Evolutionary conservation across 2,329 filamentous ascomycete species (phyloP).

Genomic region (Pleomassaria siparia): DNA sequence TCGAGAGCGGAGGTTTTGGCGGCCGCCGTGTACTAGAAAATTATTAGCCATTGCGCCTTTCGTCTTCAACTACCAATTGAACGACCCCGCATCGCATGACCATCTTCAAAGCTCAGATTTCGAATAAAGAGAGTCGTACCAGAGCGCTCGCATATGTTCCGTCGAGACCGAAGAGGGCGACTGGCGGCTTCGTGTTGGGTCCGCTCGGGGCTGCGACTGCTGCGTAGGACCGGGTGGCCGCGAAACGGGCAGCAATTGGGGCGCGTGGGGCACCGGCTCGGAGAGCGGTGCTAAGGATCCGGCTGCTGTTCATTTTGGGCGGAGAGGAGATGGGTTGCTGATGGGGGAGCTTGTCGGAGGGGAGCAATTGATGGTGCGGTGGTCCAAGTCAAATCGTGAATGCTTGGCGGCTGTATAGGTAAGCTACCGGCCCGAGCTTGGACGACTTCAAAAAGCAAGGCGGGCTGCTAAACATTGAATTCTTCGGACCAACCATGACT

Average conservation of each 20-base stretch:
- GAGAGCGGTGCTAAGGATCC: conserved; percentile 58
- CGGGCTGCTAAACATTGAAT: too few species aligned
- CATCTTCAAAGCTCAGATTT: conserved; percentile 23
- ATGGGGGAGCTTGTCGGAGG: conserved; percentile 30
- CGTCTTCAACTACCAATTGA: conserved; percentile 21
- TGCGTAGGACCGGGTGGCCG: conserved; percentile 77
- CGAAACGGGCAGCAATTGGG: conserved; percentile 60
- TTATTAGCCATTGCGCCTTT: conserved; percentile 16
- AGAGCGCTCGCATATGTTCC: conserved; percentile 98
- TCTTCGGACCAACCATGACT: too few species aligned
- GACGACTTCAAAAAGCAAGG: too few species aligned
- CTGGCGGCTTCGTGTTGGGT: conserved; percentile 75
- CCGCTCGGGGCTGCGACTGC: conserved; percentile 57
- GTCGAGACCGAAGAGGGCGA: conserved; percentile 92
- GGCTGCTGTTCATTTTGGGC: conserved; percentile 57
- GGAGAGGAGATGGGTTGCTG: conserved; percentile 40
- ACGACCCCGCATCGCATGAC: conserved; percentile 17
- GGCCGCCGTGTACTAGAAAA: conserved; percentile 85
- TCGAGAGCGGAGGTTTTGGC: conserved; percentile 86
- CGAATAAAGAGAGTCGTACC: conserved; percentile 58
- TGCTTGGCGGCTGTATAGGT: too few species aligned
- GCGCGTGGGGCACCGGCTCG: conserved; percentile 59
- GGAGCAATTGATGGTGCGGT: conserved; percentile 10
- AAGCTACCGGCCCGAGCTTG: conserved; percentile 1
- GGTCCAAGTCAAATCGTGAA: conserved; percentile 5